Base-by-base conservation (phyloP, 805 yeast species). In the Saturnispora hagleri region DNA sequence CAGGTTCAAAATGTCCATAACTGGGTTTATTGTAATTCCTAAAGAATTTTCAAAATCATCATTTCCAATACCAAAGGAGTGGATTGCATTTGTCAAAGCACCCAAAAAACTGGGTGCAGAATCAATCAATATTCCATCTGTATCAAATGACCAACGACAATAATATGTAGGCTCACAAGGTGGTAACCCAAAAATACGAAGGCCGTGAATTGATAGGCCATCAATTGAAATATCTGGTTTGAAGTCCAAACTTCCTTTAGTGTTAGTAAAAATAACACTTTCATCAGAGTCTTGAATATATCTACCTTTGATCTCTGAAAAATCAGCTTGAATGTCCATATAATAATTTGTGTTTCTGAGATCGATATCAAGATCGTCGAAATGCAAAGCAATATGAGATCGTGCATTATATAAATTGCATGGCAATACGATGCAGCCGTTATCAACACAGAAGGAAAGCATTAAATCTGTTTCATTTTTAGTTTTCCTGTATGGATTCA, bases 151-250 rank as follows among this genome's bases (percentile, higher is more conserved):
- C 99, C 99, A 93, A 54, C 86, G 83, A 60, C 97, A 89, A 56
- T 79, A 81, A 62, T 87, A 93, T 0, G 97, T 88, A 0, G 91
- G 89, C 62, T 88, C 95, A 7, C 74, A 71, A 0, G 97, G 97
- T 0, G 96, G 96, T 2, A 89, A 63, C 0, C 99, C 99, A 70
- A 89, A 89, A 82, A 90, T 81, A 60, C 98, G 74, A 65, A 91
- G 96, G 1, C 96, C 95, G 65, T 87, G 95, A 24, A 88, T 73
- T 2, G 74, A 61, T 12, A 85, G 62, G 0, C 84, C 81, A 60
- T 84, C 85, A 47, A 86, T 73, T 3, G 63, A 57, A 31, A 86
- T 58, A 43, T 80, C 80, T 1, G 81, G 73, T 4, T 56, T 50
- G 38, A 60, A 61, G 2, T 45, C 48, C 1, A 54, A 51, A 1